Evolutionary conservation across 1,284 basidiomycete genomes (phyloP), one percentile per base, ranked within the genome.

Genomic region (Gomphus sp.): DNA sequence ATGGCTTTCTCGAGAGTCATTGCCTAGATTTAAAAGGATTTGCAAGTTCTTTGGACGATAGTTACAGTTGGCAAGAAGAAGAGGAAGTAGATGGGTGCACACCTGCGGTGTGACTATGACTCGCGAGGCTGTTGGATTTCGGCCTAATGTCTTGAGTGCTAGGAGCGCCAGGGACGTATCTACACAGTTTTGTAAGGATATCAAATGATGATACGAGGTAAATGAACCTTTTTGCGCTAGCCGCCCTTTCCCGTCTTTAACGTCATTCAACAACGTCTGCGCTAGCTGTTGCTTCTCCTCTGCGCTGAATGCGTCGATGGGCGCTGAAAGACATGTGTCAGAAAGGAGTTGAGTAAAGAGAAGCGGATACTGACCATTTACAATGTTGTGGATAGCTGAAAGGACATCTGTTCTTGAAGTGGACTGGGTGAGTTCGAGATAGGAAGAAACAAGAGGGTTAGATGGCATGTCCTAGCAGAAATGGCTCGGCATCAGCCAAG

Each of bases 131-230:
- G 81, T 73, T 0, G 81, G 82, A 59, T 85, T 80, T 65, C 87
- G 84, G 22, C 87, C 89, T 2, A 94, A 76, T 2, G 79, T 81
- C 71, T 94, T 93, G 62, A 93, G 68, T 0, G 88, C 83, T 39
- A 81, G 73, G 1, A 94, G 73, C 16, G 88, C 89, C 33, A 73
- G 76, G 1, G 79, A 72, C 39, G 80, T 77, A 68, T 89, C 89
- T 82, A 47, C 61, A 49, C 49, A 43, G 53, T 62, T n/a, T 52
- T 50, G 34, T 60, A 55, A 62, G 55, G 70, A 59, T 8, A 65
- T 61, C 67, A 68, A 69, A 44, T 54, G 18, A 28, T 43, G 63
- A 63, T 68, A 55, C 5, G 7, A 31, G n/a, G 18, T 7, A 62
- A 63, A 22, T 70, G 65, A 60, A 85, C 86, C 84, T 72, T 80